A percentile compares a stretch with the other conserved stretches of the same genome.
phyloP scores from a whole-genome alignment of 805 yeast species.

The Myxozyma kluyveri region DNA sequence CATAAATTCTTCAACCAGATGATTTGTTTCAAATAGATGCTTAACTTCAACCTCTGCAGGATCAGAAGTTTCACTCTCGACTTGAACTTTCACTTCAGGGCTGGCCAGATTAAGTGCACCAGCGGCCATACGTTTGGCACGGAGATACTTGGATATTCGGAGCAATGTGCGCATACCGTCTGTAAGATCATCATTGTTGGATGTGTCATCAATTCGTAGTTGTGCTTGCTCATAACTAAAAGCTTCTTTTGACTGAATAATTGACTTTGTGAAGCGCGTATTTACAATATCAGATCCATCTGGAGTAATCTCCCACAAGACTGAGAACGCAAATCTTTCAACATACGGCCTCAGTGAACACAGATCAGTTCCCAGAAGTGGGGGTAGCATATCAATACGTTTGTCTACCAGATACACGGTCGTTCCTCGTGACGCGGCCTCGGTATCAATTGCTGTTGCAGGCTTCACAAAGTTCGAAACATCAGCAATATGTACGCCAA shows the following conservation, averaged over 20 bases:
- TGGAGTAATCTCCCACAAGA: constrained; percentile 89
- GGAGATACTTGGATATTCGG: constrained; percentile 74
- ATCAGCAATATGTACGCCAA: constrained; percentile 99
- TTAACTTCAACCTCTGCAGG: constrained; percentile 95
- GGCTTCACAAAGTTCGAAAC: constrained; percentile 97
- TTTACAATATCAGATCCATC: constrained; percentile 73
- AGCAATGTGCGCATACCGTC: constrained; percentile 82
- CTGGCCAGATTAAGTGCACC: constrained; percentile 97
- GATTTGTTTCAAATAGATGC: constrained; percentile 82
- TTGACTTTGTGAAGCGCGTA: constrained; percentile 78
- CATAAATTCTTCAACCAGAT: constrained; percentile 98
- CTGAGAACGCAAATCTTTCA: constrained; percentile 93
- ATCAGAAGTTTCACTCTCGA: constrained; percentile 96
- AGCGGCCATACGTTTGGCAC: constrained; percentile 80
- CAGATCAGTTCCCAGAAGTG: constrained; percentile 88
- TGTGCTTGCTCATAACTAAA: constrained; percentile 95
- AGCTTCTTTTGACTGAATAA: constrained; percentile 88
- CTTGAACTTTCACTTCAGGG: constrained; percentile 95
- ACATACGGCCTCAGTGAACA: constrained; percentile 95
- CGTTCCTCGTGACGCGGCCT: constrained; percentile 96
- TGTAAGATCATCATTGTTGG: constrained; percentile 79
- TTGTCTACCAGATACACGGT: constrained; percentile 96
- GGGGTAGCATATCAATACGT: constrained; percentile 97
- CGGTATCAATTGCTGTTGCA: constrained; percentile 84
- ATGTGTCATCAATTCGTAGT: constrained; percentile 74